phyloP scores from a whole-genome alignment of 805 yeast species.

The Starmerella bombi region DNA sequence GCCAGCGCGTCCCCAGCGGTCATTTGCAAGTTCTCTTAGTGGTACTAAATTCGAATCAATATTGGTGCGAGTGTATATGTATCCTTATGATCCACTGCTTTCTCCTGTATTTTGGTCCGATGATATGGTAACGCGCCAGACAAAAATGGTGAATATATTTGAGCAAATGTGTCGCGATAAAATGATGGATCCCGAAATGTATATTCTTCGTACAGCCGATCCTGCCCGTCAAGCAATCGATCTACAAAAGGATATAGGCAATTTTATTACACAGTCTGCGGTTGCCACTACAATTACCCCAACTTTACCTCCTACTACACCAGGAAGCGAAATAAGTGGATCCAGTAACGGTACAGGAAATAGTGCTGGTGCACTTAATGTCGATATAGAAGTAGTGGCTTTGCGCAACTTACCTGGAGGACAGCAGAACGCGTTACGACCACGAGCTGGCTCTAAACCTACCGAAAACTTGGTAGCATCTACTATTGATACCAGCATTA shows the following conservation, averaged over 20 bases:
- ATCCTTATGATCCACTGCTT: slow-evolving; percentile 26
- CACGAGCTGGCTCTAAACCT: slow-evolving; percentile 1
- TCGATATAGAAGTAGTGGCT: slow-evolving; percentile 8
- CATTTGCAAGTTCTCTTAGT: slow-evolving; percentile 8
- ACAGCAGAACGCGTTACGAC: background rate
- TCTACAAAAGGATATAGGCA: background rate
- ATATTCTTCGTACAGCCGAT: slow-evolving; percentile 26
- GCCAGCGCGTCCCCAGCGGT: background rate
- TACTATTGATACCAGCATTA: background rate
- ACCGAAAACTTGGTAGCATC: too few relatives aligned
- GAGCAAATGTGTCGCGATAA: slow-evolving; percentile 25
- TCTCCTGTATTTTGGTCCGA: slow-evolving; percentile 24
- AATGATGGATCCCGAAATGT: slow-evolving; percentile 24
- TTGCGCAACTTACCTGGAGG: slow-evolving; percentile 2
- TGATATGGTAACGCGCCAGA: slow-evolving; percentile 16
- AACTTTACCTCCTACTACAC: background rate
- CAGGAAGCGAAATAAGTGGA: background rate
- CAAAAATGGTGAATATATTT: slow-evolving; percentile 20
- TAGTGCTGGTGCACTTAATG: background rate
- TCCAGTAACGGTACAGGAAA: background rate
- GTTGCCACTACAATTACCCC: background rate
- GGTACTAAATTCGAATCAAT: slow-evolving; percentile 7
- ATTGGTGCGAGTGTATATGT: slow-evolving; percentile 22
- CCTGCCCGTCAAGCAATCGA: background rate
- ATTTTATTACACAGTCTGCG: background rate